Base-by-base conservation (phyloP, 2,329 filamentous ascomycete genomes). In the Xylaria arbuscula region DNA sequence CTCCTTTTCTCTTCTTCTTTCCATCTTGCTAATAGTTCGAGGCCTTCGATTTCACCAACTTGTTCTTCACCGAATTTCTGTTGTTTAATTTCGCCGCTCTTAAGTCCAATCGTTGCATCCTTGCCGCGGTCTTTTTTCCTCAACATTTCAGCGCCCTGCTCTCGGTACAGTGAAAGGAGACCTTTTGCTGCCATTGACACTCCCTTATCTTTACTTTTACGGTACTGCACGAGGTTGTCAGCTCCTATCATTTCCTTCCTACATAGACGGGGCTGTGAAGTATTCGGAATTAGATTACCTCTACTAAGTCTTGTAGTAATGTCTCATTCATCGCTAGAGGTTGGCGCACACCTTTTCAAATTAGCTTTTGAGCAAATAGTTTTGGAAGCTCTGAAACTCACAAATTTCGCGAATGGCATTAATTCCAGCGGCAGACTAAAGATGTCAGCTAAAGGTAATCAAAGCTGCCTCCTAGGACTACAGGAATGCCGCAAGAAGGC, bases 171-270 rank as follows among this genome's bases (percentile, higher is more conserved):
- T 28, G 93, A 93, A 50, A 99, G 84, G 7, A 99, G 84, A 71
- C 96, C 95, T 79, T 96, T 95, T 15, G 95, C 94, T 8, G 96
- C 96, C 96, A 99, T 98, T 88, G 97, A 94, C n/a, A 96, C 93
- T 68, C 95, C 94, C 84, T 98, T 99, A 78, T 99, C 96, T 79
- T 99, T 99, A 78, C 93, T 97, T 84, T 97, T 97, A 69, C 93
- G 89, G 82, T 99, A 98, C 84, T 72, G 95, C 91, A 6, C 8
- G 22, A 98, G 93, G 61, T 98, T 98, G 95, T 71, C 17, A 71
- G 70, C 51, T 62, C 3, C 11, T 60, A 10, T 36, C 3, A 40
- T 32, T 2, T 51, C 10, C 34, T 53, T n/a, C 3, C 10, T 11
- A 53, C 24, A 13, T 19, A 56, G n/a, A 36, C 6, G 9, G 13